These are phyloP conservation scores for Tetrapyrgos nigripes DNA, from an alignment of 1,284 basidiomycete species.

Conservation along the genomic window DNA sequence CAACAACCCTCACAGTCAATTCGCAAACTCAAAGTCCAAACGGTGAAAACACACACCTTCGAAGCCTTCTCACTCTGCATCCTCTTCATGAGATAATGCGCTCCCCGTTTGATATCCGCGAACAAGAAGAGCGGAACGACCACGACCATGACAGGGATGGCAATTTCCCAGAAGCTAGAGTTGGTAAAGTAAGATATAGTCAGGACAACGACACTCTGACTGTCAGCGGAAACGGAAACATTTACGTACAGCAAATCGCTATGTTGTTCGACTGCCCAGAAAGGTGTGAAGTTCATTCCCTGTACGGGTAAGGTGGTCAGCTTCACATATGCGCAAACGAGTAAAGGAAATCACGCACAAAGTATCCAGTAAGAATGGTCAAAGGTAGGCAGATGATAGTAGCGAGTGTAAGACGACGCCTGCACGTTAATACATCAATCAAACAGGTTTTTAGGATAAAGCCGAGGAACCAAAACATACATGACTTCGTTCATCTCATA, in stretches of 20 bases:
- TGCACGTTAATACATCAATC: too few relatives aligned
- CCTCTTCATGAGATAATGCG: slow-evolving; percentile 53
- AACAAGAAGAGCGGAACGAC: slow-evolving; percentile 62
- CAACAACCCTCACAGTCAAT: too few relatives aligned
- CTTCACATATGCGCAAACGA: not conserved
- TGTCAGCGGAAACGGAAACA: slow-evolving; percentile 6
- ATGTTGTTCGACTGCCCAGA: slow-evolving; percentile 56
- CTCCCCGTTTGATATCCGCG: slow-evolving; percentile 53
- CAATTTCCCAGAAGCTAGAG: slow-evolving; percentile 71
- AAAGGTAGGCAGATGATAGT: slow-evolving; percentile 76
- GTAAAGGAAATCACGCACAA: slow-evolving; percentile 55
- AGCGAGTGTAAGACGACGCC: slow-evolving; percentile 54
- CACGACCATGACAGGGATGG: slow-evolving; percentile 63
- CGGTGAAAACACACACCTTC: slow-evolving; percentile 26
- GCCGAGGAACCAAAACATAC: slow-evolving; percentile 41
- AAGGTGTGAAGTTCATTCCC: slow-evolving; percentile 72
- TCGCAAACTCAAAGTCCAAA: not conserved
- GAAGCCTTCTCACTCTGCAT: slow-evolving; percentile 32
- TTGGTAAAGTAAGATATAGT: not conserved
- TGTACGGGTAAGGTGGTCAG: slow-evolving; percentile 27
- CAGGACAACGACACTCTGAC: not conserved
- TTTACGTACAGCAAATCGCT: slow-evolving; percentile 56
- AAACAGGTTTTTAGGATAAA: too few relatives aligned
- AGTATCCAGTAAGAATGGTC: slow-evolving; percentile 75
- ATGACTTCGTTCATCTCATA: slow-evolving; percentile 78